A percentile compares a stretch with the other conserved stretches of the same genome.
Conservation (phyloP, 225 moss, liverwort and hornwort species). For the Asterella californica region DNA sequence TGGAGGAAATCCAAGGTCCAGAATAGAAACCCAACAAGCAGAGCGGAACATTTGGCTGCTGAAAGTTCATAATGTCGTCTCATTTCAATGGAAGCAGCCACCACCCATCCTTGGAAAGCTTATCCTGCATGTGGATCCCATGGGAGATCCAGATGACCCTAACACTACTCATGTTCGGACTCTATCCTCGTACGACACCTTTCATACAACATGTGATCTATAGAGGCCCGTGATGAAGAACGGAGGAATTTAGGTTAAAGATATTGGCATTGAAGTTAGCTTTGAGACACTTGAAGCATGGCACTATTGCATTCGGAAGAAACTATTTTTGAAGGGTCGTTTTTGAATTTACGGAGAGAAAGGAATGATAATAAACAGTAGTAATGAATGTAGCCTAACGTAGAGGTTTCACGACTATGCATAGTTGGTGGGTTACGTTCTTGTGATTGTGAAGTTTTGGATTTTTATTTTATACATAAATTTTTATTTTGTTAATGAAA, state of each 20-base stretch:
- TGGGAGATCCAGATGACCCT: conserved; percentile 51
- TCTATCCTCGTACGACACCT: neutral
- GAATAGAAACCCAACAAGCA: conserved; percentile 51
- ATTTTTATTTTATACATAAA: too few species aligned
- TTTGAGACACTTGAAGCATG: neutral
- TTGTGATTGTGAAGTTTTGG: too few species aligned
- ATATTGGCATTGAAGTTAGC: neutral
- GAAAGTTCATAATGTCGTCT: conserved; percentile 76
- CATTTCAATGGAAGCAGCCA: conserved; percentile 69
- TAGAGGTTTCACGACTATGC: too few species aligned
- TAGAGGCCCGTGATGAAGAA: neutral
- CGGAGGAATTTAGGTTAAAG: neutral
- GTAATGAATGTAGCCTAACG: too few species aligned
- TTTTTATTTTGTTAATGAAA: too few species aligned
- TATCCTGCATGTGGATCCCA: conserved; percentile 68
- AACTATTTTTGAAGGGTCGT: neutral
- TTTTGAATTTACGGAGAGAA: neutral
- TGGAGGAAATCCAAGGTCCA: conserved; percentile 44
- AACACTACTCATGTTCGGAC: conserved; percentile 37
- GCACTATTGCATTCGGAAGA: neutral
- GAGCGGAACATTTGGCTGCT: conserved; percentile 84
- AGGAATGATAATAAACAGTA: neutral
- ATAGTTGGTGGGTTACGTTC: neutral
- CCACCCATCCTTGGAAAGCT: conserved; percentile 73
- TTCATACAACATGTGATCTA: neutral